These are phyloP conservation scores for Lactarius evosmus DNA, from an alignment of 768 basidiomycete genomes.

Conservation along the genomic window DNA sequence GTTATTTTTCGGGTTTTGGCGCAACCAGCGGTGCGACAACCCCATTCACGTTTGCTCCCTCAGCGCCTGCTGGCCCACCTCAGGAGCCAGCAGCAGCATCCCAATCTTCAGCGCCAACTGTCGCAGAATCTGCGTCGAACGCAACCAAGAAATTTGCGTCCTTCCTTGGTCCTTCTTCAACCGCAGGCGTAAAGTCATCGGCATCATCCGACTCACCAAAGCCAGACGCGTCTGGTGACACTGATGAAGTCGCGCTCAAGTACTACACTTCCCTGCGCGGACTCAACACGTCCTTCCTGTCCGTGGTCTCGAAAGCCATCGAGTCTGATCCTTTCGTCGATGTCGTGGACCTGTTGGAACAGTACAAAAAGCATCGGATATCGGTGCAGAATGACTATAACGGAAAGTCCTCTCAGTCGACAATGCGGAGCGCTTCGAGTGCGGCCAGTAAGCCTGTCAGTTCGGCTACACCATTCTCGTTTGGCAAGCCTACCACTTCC, in stretches of 20 bases:
- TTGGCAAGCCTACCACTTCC: constrained; percentile 8
- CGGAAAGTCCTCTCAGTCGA: constrained; percentile 26
- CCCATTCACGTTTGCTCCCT: constrained; percentile 43
- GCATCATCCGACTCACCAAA: constrained; percentile 21
- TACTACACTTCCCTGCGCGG: constrained; percentile 73
- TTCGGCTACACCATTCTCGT: neutral
- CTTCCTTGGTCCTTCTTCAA: constrained; percentile 24
- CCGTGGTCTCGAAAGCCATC: constrained; percentile 54
- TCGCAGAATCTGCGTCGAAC: constrained; percentile 28
- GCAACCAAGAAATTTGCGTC: constrained; percentile 27
- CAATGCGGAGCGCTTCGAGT: constrained; percentile 1
- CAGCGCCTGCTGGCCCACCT: constrained; percentile 30
- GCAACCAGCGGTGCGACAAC: constrained; percentile 31
- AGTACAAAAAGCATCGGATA: constrained; percentile 55
- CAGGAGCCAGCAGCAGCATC: constrained; percentile 30
- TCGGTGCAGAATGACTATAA: constrained; percentile 58
- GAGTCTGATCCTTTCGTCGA: constrained; percentile 72
- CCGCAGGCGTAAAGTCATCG: constrained; percentile 12
- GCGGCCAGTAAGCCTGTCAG: constrained; percentile 6
- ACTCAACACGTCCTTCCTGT: constrained; percentile 63
- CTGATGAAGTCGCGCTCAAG: constrained; percentile 39
- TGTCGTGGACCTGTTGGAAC: constrained; percentile 50
- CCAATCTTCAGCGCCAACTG: constrained; percentile 14
- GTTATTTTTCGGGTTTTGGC: constrained; percentile 54
- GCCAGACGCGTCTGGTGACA: constrained; percentile 18